A percentile compares a stretch with the other conserved stretches of the same genome.
Conservation (phyloP, 306 rosid species). For the Casuarina glauca region DNA sequence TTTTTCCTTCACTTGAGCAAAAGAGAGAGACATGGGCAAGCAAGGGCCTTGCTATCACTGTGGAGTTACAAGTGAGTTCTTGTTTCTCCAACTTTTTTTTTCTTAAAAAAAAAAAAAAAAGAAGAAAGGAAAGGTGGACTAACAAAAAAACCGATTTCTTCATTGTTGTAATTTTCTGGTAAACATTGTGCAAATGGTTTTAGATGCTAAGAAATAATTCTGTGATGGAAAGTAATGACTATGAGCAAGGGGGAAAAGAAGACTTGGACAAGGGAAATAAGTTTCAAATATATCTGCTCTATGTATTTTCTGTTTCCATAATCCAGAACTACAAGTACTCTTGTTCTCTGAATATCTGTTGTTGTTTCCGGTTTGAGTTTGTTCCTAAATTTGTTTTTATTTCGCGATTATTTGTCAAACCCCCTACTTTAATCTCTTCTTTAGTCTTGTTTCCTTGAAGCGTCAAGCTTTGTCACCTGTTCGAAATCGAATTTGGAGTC, state of each 20-base stretch:
- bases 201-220: conserved; percentile 34
- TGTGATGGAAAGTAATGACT: conserved; percentile 26
- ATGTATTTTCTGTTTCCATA: conserved; percentile 30
- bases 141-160: conserved; percentile 27
- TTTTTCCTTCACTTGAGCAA: conserved; percentile 44
- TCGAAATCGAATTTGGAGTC: conserved; percentile 31
- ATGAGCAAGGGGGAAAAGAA: conserved; percentile 21
- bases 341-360: conserved; percentile 31
- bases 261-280: conserved; percentile 30
- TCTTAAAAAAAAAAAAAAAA: too few species aligned
- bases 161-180: conserved; percentile 19
- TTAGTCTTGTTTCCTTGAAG: conserved; percentile 34
- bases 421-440: neutral
- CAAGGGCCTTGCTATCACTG: conserved; percentile 99
- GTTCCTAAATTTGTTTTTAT: conserved; percentile 17
- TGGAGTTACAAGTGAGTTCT: conserved; percentile 99
- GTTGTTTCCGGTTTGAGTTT: conserved; percentile 43
- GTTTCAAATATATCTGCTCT: conserved; percentile 23
- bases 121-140: neutral
- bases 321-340: conserved; percentile 31
- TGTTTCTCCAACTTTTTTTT: conserved; percentile 58
- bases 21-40: conserved; percentile 82
- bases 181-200: conserved; percentile 31
- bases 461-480: conserved; percentile 32
- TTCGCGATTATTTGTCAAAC: conserved; percentile 4